Percentiles rank a stretch among this genome's conserved stretches.
Conservation (phyloP, 2,329 filamentous ascomycete species). For the Arthrobotrys pseudoclavata region DNA sequence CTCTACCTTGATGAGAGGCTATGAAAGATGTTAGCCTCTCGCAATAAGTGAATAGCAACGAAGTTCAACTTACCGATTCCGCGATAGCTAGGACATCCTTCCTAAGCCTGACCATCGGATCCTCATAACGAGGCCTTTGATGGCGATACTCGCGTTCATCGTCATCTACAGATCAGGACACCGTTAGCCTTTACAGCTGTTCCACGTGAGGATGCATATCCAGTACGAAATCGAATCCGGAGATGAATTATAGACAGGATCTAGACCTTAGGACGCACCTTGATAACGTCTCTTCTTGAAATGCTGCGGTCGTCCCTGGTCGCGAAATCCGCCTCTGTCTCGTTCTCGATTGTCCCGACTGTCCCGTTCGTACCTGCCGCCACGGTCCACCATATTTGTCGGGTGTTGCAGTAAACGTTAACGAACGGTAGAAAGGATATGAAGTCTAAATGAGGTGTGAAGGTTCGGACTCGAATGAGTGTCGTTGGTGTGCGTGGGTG, state of each 20-base stretch:
- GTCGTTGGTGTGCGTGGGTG: slow-evolving; percentile 14
- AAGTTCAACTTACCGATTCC: slow-evolving; percentile 73
- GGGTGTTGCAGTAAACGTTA: neutral
- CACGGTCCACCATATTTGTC: slow-evolving; percentile 55
- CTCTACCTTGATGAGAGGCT: slow-evolving; percentile 79
- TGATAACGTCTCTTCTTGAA: slow-evolving; percentile 59
- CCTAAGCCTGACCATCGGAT: slow-evolving; percentile 79
- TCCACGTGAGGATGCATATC: neutral
- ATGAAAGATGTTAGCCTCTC: slow-evolving; percentile 18
- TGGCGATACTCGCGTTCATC: slow-evolving; percentile 74
- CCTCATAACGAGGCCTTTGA: slow-evolving; percentile 74
- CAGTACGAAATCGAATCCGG: neutral
- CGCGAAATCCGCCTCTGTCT: slow-evolving; percentile 53
- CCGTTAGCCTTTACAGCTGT: slow-evolving; percentile 19
- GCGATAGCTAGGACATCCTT: slow-evolving; percentile 84
- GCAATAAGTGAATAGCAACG: neutral
- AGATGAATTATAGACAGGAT: neutral
- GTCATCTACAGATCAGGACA: slow-evolving; percentile 70
- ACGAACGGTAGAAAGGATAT: slow-evolving; percentile 3
- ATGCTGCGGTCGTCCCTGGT: slow-evolving; percentile 52
- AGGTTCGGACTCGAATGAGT: slow-evolving; percentile 10
- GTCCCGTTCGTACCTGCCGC: slow-evolving; percentile 57
- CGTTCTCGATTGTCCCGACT: slow-evolving; percentile 52
- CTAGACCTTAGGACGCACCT: slow-evolving; percentile 38
- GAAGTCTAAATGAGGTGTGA: neutral